Percentiles rank a stretch among this genome's conserved stretches.
These are phyloP conservation scores for Lactarius hengduanensis DNA, from an alignment of 768 basidiomycete genomes.

Conservation along the genomic window DNA sequence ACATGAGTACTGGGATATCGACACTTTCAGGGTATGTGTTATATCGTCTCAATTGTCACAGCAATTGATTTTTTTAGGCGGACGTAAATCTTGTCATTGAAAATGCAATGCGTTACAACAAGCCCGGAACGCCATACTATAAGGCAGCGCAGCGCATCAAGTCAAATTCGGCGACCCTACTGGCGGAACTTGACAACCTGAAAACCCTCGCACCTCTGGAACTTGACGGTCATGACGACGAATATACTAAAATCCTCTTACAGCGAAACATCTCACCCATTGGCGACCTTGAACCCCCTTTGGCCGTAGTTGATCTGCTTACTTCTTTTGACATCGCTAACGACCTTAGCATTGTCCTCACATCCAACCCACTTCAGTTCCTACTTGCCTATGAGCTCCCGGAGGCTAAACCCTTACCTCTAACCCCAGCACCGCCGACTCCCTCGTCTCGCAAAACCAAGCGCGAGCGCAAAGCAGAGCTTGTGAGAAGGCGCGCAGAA, in stretches of 20 bases:
- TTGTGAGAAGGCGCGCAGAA: slow-evolving; percentile 19
- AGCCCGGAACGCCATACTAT: slow-evolving; percentile 65
- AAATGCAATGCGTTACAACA: slow-evolving; percentile 89
- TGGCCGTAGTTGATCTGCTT: slow-evolving; percentile 56
- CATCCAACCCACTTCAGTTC: slow-evolving; percentile 58
- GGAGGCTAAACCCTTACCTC: slow-evolving; percentile 57
- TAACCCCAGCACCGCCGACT: slow-evolving; percentile 46
- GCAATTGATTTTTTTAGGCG: slow-evolving; percentile 44
- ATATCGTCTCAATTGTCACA: neutral
- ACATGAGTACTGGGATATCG: slow-evolving; percentile 78
- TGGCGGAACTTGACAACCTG: slow-evolving; percentile 43
- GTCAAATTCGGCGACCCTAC: slow-evolving; percentile 41
- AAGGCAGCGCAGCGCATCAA: slow-evolving; percentile 67
- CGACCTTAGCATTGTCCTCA: slow-evolving; percentile 53
- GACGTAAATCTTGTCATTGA: slow-evolving; percentile 82
- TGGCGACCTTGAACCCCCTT: slow-evolving; percentile 75
- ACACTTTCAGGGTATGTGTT: slow-evolving; percentile 60
- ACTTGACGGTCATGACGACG: neutral
- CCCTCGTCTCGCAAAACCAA: slow-evolving; percentile 39
- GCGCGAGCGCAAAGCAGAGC: slow-evolving; percentile 25
- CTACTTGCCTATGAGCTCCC: slow-evolving; percentile 70
- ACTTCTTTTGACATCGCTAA: slow-evolving; percentile 54
- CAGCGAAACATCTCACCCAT: slow-evolving; percentile 32
- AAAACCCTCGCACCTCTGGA: slow-evolving; percentile 23
- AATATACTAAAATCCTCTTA: neutral